A percentile compares a stretch with the other conserved stretches of the same genome.
These are phyloP conservation scores for Xanthoconium purpureum DNA, from an alignment of 768 basidiomycete species.

Conservation along the genomic window DNA sequence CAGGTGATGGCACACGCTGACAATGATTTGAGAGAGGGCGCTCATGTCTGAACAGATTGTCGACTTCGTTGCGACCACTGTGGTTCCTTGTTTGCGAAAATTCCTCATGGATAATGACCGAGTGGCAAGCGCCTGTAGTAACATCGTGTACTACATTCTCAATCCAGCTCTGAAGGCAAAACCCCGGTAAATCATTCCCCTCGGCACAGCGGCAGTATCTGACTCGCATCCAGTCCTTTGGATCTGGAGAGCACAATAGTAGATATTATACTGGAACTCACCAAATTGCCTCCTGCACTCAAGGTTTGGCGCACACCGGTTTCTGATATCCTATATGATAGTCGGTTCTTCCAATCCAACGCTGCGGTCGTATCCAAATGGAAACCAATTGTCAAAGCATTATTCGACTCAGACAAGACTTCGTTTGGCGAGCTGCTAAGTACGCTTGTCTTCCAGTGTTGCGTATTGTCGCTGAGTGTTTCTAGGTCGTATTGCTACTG, in stretches of 20 bases:
- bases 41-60: constrained; percentile 52
- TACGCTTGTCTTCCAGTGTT: constrained; percentile 39
- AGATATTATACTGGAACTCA: constrained; percentile 73
- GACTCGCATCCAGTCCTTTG: constrained; percentile 54
- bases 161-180: constrained; percentile 78
- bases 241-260: constrained; percentile 70
- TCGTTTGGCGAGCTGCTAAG: constrained; percentile 82
- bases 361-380: constrained; percentile 59
- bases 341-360: constrained; percentile 78
- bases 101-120: constrained; percentile 86
- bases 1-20: constrained; percentile 27
- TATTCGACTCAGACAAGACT: constrained; percentile 86
- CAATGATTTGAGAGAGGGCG: not conserved
- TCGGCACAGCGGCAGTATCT: not conserved
- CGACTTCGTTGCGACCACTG: constrained; percentile 61
- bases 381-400: constrained; percentile 71
- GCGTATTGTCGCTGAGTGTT: constrained; percentile 21
- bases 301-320: constrained; percentile 86
- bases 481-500: constrained; percentile 71
- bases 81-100: constrained; percentile 71
- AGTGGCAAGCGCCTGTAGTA: constrained; percentile 72
- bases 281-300: constrained; percentile 67
- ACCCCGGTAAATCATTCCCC: constrained; percentile 48
- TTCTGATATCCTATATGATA: constrained; percentile 79
- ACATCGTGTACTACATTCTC: constrained; percentile 81